Conservation (phyloP, 2,329 filamentous ascomycete species). For the Trichoderma asperellum region DNA sequence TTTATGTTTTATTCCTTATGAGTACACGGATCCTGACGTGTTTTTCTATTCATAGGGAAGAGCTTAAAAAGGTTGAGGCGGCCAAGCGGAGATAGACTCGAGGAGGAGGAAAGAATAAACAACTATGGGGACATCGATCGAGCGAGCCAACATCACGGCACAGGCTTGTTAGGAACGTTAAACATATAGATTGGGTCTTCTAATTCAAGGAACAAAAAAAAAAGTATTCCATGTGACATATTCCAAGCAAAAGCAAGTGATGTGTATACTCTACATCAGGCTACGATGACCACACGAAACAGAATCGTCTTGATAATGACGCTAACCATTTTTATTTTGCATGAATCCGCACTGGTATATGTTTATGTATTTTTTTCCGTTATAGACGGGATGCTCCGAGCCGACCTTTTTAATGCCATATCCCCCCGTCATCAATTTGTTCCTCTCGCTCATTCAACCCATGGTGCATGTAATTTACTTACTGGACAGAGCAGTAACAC, state of each 20-base stretch:
- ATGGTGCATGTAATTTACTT: constrained; percentile 51
- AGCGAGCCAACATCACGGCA: constrained; percentile 5
- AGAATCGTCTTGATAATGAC: neutral
- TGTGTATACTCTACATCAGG: neutral
- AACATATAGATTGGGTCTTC: constrained; percentile 22
- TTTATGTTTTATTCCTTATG: constrained; percentile 14
- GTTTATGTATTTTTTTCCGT: constrained; percentile 26
- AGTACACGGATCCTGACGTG: constrained; percentile 29
- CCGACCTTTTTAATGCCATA: constrained; percentile 37
- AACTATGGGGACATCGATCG: constrained; percentile 27
- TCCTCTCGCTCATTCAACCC: constrained; percentile 30
- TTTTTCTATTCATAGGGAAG: constrained; percentile 62
- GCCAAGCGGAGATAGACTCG: constrained; percentile 62
- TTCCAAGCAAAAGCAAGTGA: neutral
- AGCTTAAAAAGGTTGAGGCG: constrained; percentile 90
- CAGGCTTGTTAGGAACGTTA: constrained; percentile 13
- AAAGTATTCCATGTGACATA: constrained; percentile 14
- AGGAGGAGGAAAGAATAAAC: constrained; percentile 34
- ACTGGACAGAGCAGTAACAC: constrained; percentile 87
- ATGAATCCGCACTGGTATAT: constrained; percentile 6
- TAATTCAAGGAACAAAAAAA: constrained; percentile 24
- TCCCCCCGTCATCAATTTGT: constrained; percentile 39
- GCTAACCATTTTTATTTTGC: constrained; percentile 17
- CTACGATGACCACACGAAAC: neutral
- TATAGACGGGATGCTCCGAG: constrained; percentile 44